Conservation (phyloP, 2,329 filamentous ascomycete species). For the Aureobasidium sp. region DNA sequence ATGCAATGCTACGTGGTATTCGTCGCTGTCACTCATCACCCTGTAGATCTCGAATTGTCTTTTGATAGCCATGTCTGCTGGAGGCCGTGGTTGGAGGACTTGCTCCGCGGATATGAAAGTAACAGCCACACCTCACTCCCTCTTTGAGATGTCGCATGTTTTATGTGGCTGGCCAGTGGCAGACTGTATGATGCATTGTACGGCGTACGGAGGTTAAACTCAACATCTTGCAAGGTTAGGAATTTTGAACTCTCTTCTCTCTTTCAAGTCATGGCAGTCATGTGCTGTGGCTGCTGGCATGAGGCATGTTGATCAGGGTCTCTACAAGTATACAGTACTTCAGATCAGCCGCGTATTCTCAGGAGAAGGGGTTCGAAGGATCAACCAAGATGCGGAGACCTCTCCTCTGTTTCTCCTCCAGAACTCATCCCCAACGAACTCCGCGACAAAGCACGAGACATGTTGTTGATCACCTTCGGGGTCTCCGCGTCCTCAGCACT, state of each 20-base stretch:
- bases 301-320: conserved; percentile 1
- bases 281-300: background rate
- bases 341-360: background rate
- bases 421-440: conserved; percentile 1
- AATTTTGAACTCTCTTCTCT: background rate
- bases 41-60: background rate
- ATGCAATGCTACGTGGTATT: too few species aligned
- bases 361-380: background rate
- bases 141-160: background rate
- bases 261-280: background rate
- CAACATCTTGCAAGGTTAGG: background rate
- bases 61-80: background rate
- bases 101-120: background rate
- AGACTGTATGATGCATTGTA: background rate
- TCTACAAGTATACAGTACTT: background rate
- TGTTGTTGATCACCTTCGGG: background rate
- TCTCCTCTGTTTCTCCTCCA: background rate
- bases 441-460: conserved; percentile 1
- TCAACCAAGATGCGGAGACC: background rate
- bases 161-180: background rate
- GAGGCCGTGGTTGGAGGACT: background rate
- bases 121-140: background rate
- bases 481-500: conserved; percentile 6
- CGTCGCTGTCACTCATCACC: background rate
- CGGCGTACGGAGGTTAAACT: background rate